Base-by-base conservation (phyloP, 352 stramenopile species). In the Plasmopara halstedii region DNA sequence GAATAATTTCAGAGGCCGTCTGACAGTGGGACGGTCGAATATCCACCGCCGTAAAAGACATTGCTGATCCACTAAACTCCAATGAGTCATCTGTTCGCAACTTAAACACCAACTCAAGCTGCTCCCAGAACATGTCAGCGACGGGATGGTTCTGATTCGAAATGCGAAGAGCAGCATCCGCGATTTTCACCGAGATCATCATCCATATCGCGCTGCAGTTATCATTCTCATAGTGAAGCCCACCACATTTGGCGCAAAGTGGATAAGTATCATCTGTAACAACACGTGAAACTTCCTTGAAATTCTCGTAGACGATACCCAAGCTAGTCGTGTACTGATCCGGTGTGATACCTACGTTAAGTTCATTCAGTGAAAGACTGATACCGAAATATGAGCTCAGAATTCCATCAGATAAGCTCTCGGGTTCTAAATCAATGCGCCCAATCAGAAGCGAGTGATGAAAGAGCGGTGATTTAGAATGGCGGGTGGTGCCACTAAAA, bases 241-340 rank as follows among this genome's bases (percentile, higher is more conserved):
- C 83, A 41, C 50, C 53, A 41, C 83, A 94, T 4, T 10, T 58
- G 9, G 47, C 34, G 39, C 83, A 94, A 1, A 85, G 14, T 6
- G 80, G 73, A 55, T 82, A 94, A 0, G 75, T 86, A 25, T 94
- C 77, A 71, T 92, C 83, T 25, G 80, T 60, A 1, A 94, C 75
- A 39, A 83, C 65, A 17, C 60, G 73, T 2, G 76, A 85, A 6
- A 80, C 58, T 56, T 94, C 83, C 31, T 82, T 77, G 58, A 94
- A 90, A 35, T 94, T 94, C 38, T 94, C 83, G 41, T 83, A 91
- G 20, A 92, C 88, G 41, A 85, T 72, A n/a, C 76, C 80, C 23
- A 92, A 52, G 7, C 92, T 56, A 6, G 67, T 82, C 13, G 45
- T 62, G 47, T 92, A 94, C 49, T 92, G 78, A 21, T 85, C 65